Base-by-base conservation (phyloP, 1,284 basidiomycete species). In the Sanguinoderma infundibulare region DNA sequence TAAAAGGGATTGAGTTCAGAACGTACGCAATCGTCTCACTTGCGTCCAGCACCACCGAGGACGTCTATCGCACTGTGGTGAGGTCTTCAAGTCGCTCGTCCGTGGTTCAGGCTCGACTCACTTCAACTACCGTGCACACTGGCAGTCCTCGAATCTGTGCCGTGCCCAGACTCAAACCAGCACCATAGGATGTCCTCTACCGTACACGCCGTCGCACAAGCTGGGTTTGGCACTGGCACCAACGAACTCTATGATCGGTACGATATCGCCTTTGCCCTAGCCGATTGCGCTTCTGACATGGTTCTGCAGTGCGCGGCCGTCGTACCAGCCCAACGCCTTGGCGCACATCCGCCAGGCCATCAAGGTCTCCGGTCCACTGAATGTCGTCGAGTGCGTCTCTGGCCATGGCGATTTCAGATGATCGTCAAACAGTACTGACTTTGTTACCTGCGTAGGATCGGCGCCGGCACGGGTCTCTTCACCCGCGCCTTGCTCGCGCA, bases 391-490 rank as follows among this genome's bases (percentile, higher is more conserved):
- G 91, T 91, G 67, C 63, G 86, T 73, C 26, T 20, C 14, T 17
- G n/a, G 17, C n/a, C n/a, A n/a, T n/a, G n/a, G n/a, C n/a, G n/a
- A n/a, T n/a, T n/a, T n/a, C n/a, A n/a, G 20, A 30, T 36, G 34
- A 8, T 22, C 35, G n/a, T 12, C 38, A 39, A 3, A 32, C 17
- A 49, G 10, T 14, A 4, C 46, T 12, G 9, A 32, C 34, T 24
- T 5, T 22, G 20, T 15, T 12, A 17, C 20, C 26, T 15, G 26
- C 34, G 20, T 67, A 90, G 89, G 69, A 78, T 91, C 44, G 88
- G 91, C 30, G 75, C 87, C 38, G 92, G 92, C 34, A 92, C 91
- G 2, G 92, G 91, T 4, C 84, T 94, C 53, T 94, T 92, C 73
- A 93, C 92, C 24, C 84, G 91, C 17, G 89, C 90, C 2, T 73